Conservation (phyloP, 2,329 filamentous ascomycete species). For the Phyllosticta capitalensis region DNA sequence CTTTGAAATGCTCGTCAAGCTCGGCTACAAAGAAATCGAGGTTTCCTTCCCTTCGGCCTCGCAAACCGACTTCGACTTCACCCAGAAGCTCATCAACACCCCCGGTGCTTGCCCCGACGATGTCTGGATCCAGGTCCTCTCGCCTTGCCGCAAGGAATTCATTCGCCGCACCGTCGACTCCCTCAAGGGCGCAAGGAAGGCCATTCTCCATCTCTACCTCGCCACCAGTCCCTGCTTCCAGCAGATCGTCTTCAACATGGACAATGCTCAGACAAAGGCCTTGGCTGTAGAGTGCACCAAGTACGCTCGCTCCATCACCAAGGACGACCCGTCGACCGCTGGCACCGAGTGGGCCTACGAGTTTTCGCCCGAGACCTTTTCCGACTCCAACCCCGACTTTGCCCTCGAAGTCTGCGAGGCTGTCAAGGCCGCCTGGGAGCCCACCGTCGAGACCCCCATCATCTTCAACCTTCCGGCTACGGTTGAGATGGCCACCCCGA, state of each 20-base stretch:
- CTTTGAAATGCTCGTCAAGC: conserved; percentile 85
- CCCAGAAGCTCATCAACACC: conserved; percentile 73
- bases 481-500: conserved; percentile 89
- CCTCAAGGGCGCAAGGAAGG: conserved; percentile 81
- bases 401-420: conserved; percentile 78
- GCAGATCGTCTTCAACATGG: conserved; percentile 78
- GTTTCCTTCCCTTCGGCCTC: conserved; percentile 92
- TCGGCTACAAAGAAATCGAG: conserved; percentile 97
- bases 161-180: conserved; percentile 85
- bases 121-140: conserved; percentile 84
- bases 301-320: conserved; percentile 81
- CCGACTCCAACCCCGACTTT: conserved; percentile 78
- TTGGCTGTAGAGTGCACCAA: conserved; percentile 79
- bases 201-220: conserved; percentile 89
- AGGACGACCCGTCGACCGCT: conserved; percentile 52
- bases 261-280: conserved; percentile 69
- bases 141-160: conserved; percentile 83
- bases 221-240: conserved; percentile 96
- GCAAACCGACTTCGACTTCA: conserved; percentile 94
- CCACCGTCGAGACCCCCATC: conserved; percentile 66
- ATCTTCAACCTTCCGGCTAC: conserved; percentile 97
- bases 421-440: conserved; percentile 89
- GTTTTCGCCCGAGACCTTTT: conserved; percentile 83
- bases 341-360: conserved; percentile 68
- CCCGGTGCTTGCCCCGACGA: conserved; percentile 77